Evolutionary conservation across 2,329 filamentous ascomycete genomes (phyloP), one percentile per base, ranked within the genome.

Genomic region (Myriosclerotinia scirpicola): DNA sequence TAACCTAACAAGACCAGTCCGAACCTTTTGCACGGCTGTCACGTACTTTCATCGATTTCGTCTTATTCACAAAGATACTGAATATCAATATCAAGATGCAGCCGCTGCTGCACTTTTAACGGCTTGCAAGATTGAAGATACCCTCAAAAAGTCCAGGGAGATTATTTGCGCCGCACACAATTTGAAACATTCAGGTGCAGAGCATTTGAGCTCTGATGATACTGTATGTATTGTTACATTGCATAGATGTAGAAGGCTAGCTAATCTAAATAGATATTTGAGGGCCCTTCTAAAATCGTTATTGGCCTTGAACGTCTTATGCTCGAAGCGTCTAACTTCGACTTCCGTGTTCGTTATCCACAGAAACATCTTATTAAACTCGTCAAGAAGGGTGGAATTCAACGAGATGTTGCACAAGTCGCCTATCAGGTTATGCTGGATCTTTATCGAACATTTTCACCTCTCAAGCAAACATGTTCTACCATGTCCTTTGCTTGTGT

Each of bases 101-200:
- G 92, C 94, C 0, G 86, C 95, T 8, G 92, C 95, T 0, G 90
- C 92, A 34, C 81, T 99, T 11, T 94, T 98, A 75, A 91, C 93
- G 3, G 93, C 93, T 2, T 98, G 94, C 82, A 99, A 99, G 80
- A 93, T 96, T 55, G 95, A 99, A 78, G 95, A 99, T 78, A 99
- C 95, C 0, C 85, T 97, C 71, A 99, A 99, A 80, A 98, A 98
- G 81, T 96, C 92, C 4, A 88, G 87, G 67, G 95, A 99, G 70
- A 96, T 99, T 69, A 82, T 98, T 20, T 96, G 92, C 67, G 93
- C 93, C 0, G 90, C 92, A 34, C 92, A 94, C 79, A 97, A 97
- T 75, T 81, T 96, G 48, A 95, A 93, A 62, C 70, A 74, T 52
- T 64, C 71, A 74, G 71, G 89, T 79, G 77, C 90, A 78, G 84